Evolutionary conservation across 257 asterid species (phyloP), one percentile per base, ranked within the genome.

Genomic region (Haberlea rhodopensis): DNA sequence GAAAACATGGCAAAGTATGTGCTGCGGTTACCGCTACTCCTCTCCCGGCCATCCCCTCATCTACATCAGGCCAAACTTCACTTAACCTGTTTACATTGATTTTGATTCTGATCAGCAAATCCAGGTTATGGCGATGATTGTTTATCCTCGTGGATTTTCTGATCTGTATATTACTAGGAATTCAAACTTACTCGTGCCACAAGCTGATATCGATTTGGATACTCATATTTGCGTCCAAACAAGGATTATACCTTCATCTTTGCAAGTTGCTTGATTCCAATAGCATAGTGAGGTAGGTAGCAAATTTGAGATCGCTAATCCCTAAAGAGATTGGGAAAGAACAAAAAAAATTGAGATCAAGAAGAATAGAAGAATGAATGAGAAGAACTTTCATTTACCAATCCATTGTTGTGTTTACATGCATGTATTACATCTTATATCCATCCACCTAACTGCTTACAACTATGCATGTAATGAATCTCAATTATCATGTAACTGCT

Each of bases 11-110:
- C 78, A 60, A 81, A 72, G 72, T 82, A 85, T n/a, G 81, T 66
- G 63, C 27, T 85, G 85, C 76, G 89, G 85, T 77, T 82, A 78
- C 60, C 88, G 96, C 45, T 90, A 78, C 87, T 90, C 73, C 80
- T 90, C 74, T 1, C 82, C 34, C 84, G 60, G 90, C 79, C 53
- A 49, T 90, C 48, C 91, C 96, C 16, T 90, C 86, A 75, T 90
- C 72, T 90, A 85, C 86, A 76, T 85, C 97, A 90, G 97, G 49
- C 15, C 19, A 5, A 40, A 13, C 2, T n/a, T n/a, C n/a, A n/a
- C n/a, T n/a, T n/a, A n/a, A 4, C 4, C 3, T 18, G 49, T 40
- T 40, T 15, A 40, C 49, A 13, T 40, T 40, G 18, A 40, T 40
- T 40, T 40, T 40, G 18, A 40, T 15, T 40, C 49, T 37, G 46